Percentiles rank a stretch among this genome's conserved stretches.
Conservation (phyloP, 768 basidiomycete species). For the Lyophyllum semitale region DNA sequence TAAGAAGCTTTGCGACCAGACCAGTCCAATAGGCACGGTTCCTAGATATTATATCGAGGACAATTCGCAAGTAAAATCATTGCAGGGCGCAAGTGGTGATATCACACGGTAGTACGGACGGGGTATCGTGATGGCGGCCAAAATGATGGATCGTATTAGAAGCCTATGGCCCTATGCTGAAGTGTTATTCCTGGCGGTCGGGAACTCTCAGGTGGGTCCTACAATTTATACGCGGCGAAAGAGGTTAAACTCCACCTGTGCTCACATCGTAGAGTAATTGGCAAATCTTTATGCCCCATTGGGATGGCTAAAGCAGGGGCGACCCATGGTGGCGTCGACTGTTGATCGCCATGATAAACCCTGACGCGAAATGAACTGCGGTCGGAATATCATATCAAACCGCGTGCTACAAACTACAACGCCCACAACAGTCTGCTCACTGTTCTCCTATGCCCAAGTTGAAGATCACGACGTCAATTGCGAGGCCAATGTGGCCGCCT, state of each 20-base stretch:
- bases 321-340: conserved; percentile 14
- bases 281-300: neutral
- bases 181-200: neutral
- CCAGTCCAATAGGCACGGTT: no score
- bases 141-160: no score
- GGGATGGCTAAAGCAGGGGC: conserved; percentile 7
- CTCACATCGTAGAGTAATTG: neutral
- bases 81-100: no score
- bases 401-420: neutral
- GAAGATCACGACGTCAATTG: neutral
- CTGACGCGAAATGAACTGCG: conserved; percentile 6
- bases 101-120: no score
- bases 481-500: conserved; percentile 26
- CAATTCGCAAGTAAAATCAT: no score
- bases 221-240: neutral
- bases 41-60: no score
- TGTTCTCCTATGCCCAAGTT: conserved; percentile 14
- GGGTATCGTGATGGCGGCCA: no score
- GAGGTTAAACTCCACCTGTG: neutral
- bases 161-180: no score
- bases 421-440: no score
- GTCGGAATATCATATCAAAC: neutral
- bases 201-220: neutral
- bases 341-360: conserved; percentile 10
- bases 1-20: no score